Base-by-base conservation (phyloP, 148 eudicot genomes). In the Fallopia convolvulus region DNA sequence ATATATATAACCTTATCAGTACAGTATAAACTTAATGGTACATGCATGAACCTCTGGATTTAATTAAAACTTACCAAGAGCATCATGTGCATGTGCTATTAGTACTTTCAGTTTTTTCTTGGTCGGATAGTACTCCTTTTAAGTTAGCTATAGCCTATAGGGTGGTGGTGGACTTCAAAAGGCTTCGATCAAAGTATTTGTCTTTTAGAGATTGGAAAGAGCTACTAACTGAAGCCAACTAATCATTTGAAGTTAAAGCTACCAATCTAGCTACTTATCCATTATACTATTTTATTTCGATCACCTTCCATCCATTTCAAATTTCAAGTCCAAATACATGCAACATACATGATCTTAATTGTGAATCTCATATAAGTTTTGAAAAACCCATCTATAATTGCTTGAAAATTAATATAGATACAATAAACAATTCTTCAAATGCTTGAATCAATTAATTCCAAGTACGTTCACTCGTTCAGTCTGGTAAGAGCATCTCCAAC, bases 201-300 rank as follows among this genome's bases (percentile, higher is more conserved):
- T 63, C 70, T 63, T 30, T 63, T 63, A 9, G 70, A 63, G 70
- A 32, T 26, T 63, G 30, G 70, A 33, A 63, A 63, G 39, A 63
- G 70, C 21, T 63, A 63, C 32, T 44, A 44, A 44, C 47, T 63
- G 12, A 30, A 30, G 26, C 61, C 39, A 63, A 63, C 70, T 23
- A 63, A 63, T 63, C 70, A 63, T 63, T 63, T 63, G 40, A 63
- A 63, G 39, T 30, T 63, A 63, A 63, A 63, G 70, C 70, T 63
- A 63, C 70, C 39, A 63, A 63, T 2, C 32, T 58, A 58, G 32
- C 33, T 18, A 58, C 52, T 7, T 12, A 48, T 48, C 17, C 52
- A 48, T 48, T 8, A 48, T 48, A 26, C 10, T 52, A 52, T 52
- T 52, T 52, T 17, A n/a, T 52, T 15, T 52, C 47, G 47, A 44